Evolutionary conservation across 2,329 filamentous ascomycete species (phyloP), one percentile per base, ranked within the genome.

Genomic region (Aurifilum marmelostoma): DNA sequence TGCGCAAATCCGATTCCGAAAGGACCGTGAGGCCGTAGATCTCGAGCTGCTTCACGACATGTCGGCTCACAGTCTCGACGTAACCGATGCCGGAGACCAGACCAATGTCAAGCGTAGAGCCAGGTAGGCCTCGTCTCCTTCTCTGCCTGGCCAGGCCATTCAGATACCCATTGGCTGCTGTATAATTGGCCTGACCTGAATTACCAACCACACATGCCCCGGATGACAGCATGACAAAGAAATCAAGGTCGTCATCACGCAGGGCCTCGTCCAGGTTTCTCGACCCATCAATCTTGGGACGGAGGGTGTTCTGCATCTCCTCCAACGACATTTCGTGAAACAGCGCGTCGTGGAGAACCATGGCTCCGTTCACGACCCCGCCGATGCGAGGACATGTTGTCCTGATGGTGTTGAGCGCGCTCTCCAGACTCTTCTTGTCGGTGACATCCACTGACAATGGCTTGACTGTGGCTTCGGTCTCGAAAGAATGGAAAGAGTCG

Each of bases 41-140:
- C n/a, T 56, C 54, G 12, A 74, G 65, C 56, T 69, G 56, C 12
- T 69, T 56, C 27, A 66, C 37, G n/a, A 66, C 67, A 1, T 41
- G n/a, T 18, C 69, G 68, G 27, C 63, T 63, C 27, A 71, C 56
- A 60, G 73, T 73, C 3, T 72, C 71, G 32, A 83, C 75, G 68
- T 82, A 83, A 0, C 84, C 84, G 0, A 80, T 71, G 7, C 81
- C 84, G 0, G 79, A 67, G 0, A 85, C 73, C 7, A 73, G 66
- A 1, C 80, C 79, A 4, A 84, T 77, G 63, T 80, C 72, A 37
- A 84, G 75, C 1, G 76, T 75, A 0, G 79, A 80, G 0, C 71
- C 83, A 4, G 78, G 75, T 0, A 82, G 69, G 0, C 82, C 82
- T 3, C 79, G 76, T 1, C 71, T 72, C 0, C 79, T 69, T 4